A percentile compares a stretch with the other conserved stretches of the same genome.
Evolutionary conservation across 768 basidiomycete genomes (phyloP).

Genomic region (Mycena galopus): DNA sequence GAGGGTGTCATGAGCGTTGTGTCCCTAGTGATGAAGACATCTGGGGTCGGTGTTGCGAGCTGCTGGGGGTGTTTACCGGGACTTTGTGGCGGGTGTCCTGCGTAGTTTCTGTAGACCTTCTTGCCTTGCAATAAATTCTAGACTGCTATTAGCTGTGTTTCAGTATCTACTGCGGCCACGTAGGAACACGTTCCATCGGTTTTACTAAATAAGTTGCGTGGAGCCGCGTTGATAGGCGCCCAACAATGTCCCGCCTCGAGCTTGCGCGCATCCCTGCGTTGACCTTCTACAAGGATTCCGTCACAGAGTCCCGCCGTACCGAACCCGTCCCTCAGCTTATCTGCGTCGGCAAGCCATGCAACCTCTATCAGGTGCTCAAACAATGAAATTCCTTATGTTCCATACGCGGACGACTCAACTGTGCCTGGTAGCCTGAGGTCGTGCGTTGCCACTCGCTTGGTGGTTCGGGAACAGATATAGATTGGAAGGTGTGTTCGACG

Average conservation of each 20-base stretch:
- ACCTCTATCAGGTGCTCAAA: conserved; percentile 65
- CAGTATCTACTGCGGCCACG: neutral
- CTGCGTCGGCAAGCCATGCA: conserved; percentile 86
- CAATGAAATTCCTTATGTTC: neutral
- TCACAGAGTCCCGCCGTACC: conserved; percentile 77
- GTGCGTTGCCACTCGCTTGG: conserved; percentile 89
- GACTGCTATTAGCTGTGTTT: too few species aligned
- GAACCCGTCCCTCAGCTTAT: conserved; percentile 81
- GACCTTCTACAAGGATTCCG: conserved; percentile 79
- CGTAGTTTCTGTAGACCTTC: conserved; percentile 18
- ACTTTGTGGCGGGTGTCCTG: conserved; percentile 77
- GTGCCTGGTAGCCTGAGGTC: conserved; percentile 48
- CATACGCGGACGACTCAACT: neutral
- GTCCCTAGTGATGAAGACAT: conserved; percentile 78
- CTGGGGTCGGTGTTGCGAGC: conserved; percentile 80
- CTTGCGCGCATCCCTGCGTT: conserved; percentile 81
- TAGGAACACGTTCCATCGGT: conserved; percentile 11
- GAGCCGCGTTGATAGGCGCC: conserved; percentile 13
- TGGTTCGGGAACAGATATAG: conserved; percentile 81
- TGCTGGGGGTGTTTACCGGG: conserved; percentile 91
- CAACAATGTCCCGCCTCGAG: conserved; percentile 74
- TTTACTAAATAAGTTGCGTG: neutral
- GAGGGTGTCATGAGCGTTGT: conserved; percentile 93
- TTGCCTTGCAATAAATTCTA: neutral
- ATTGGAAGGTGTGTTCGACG: conserved; percentile 76